phyloP scores from a whole-genome alignment of 768 basidiomycete species.

The Phylloporus arenicola region DNA sequence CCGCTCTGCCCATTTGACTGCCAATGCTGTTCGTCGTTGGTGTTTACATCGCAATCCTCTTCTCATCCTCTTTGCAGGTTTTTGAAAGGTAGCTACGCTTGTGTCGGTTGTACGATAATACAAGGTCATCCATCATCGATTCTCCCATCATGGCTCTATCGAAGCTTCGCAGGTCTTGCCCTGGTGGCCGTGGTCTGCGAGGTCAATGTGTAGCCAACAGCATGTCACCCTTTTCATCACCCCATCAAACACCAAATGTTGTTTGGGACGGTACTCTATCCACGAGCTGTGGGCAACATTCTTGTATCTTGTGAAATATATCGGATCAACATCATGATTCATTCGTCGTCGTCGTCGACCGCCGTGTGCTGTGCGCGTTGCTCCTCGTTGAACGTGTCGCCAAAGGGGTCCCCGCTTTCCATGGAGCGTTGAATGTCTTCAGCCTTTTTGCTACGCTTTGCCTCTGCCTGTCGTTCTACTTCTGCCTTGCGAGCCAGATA shows the following conservation, averaged over 20 bases:
- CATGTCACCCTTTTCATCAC: constrained; percentile 17
- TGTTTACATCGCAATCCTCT: background rate
- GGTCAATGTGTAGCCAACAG: constrained; percentile 66
- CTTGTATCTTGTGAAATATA: background rate
- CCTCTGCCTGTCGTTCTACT: constrained; percentile 62
- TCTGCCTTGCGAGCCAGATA: constrained; percentile 69
- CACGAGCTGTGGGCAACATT: constrained; percentile 19
- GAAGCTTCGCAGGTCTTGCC: constrained; percentile 47
- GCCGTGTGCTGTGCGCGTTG: constrained; percentile 24
- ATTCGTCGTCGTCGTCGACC: constrained; percentile 34
- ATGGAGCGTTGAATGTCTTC: constrained; percentile 40
- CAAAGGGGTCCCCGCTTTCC: constrained; percentile 66
- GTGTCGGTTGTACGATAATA: too few relatives aligned
- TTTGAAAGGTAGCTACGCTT: constrained; percentile 10
- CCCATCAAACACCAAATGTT: constrained; percentile 21
- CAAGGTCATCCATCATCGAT: too few relatives aligned
- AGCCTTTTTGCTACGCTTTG: constrained; percentile 63
- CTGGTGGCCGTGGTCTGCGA: constrained; percentile 37
- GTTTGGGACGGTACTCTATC: constrained; percentile 17
- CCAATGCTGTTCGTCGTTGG: constrained; percentile 65
- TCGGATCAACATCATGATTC: constrained; percentile 28
- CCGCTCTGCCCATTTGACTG: constrained; percentile 86
- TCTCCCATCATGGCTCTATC: constrained; percentile 41
- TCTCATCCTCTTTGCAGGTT: constrained; percentile 18
- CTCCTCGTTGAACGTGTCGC: constrained; percentile 43